Evolutionary conservation across 345 rosid species (phyloP), one percentile per base, ranked within the genome.

Genomic region (Sonneratia alba): DNA sequence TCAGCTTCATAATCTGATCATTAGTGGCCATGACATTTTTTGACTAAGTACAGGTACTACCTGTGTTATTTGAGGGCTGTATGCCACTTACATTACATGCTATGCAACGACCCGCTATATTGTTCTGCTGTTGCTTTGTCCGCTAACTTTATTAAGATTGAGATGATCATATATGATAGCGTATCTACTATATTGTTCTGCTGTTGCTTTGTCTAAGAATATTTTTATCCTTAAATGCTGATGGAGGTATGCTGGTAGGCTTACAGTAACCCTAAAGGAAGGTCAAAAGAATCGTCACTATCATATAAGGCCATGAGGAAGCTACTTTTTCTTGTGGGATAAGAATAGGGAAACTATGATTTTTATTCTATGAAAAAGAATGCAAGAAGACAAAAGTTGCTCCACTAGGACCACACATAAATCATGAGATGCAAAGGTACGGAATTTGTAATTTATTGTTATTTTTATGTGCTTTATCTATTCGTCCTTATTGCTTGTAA

Each of bases 371-470:
- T 18, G 7, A 47, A 72, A 63, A 63, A 15, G 24, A 36, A 47
- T 72, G 55, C 49, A 57, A 57, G 38, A 56, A 36, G 73, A 56
- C 73, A 63, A 57, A 56, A 42, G 73, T 56, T 32, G 27, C 66
- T 57, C 43, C 38, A 34, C 6, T 57, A 63, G 73, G 66, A 56
- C 73, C 66, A 22, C 66, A 55, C 13, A 70, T 57, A 21, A 38
- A 40, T 70, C 36, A 57, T 47, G 66, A 62, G 66, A n/a, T 57
- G 66, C 73, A 55, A n/a, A 13, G 66, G 73, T 38, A 70, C 73
- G 38, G 18, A 21, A 15, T 18, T 16, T 13, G 32, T 72, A 27
- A 27, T n/a, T 47, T 47, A n/a, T 62, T n/a, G 6, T 32, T 34
- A 4, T 62, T 47, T 47, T 9, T 4, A 11, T 59, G 19, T 59